Evolutionary conservation across 106 monocot species (phyloP), one percentile per base, ranked within the genome.

Genomic region (Cymbidium sinense): DNA sequence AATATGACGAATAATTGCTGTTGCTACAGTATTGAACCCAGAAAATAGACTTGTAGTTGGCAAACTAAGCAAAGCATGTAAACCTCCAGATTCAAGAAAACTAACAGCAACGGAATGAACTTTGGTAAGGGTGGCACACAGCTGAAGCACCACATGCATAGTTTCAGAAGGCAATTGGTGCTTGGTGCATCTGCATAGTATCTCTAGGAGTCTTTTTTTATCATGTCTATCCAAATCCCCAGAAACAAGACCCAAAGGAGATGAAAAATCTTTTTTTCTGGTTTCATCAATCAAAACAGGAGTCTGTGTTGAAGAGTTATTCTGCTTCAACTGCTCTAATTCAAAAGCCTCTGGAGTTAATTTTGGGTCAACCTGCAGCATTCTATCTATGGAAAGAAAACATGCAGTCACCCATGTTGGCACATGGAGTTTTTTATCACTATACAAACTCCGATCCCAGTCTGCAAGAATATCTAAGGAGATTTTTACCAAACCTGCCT

Each of bases 81-180:
- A 81, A 41, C 90, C 99, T 70, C 95, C 99, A 76, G 76, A 54
- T 70, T 95, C 95, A 51, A 99, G 89, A 64, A 99, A 99, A 86
- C 37, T 81, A 23, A 99, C 81, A 75, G 99, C 99, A 76, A 86
- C 77, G 9, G 92, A 79, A 86, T 99, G 95, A 39, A 87, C 84
- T 89, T 90, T 99, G 15, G 95, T 99, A 27, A 99, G 84, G 10
- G 99, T 95, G 34, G 99, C 95, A 87, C 90, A 99, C 34, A 99
- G 51, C 83, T 95, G 92, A 80, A 99, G 86, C 67, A 91, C 93
- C 74, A 89, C 99, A 81, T 99, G 99, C 93, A 99, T 90, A 15
- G 88, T 87, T 67, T 93, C 92, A 76, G 99, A 99, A 81, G 92
- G 93, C 50, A 99, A 80, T 51, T 95, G 86, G 43, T 79, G 87